Evolutionary conservation across 805 yeast species (phyloP).

Genomic region (Zygoascus tannicola): DNA sequence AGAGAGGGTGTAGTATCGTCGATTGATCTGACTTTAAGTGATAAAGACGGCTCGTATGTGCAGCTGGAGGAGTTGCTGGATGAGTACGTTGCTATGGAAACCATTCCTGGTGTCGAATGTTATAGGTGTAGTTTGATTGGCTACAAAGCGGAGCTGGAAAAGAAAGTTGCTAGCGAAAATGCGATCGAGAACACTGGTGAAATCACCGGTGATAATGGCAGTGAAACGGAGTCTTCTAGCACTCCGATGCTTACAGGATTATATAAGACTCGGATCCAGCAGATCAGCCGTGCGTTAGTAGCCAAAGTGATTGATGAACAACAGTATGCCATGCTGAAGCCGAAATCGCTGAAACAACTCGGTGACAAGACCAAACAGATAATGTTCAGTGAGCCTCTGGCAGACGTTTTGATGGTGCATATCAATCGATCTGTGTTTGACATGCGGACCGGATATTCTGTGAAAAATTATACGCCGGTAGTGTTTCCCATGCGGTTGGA

Average conservation of each 20-base stretch:
- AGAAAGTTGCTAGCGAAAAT: conserved; percentile 3
- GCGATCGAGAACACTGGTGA: not conserved
- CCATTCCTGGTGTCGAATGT: conserved; percentile 89
- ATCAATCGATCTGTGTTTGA: conserved; percentile 92
- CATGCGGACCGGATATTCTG: conserved; percentile 69
- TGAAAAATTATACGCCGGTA: conserved; percentile 79
- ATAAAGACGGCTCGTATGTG: conserved; percentile 7
- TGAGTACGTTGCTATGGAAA: conserved; percentile 49
- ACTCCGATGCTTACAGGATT: conserved; percentile 16
- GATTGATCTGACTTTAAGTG: conserved; percentile 25
- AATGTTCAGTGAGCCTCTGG: conserved; percentile 66
- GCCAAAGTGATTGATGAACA: conserved; percentile 67
- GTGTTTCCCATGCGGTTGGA: conserved; percentile 62
- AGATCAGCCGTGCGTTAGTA: conserved; percentile 43
- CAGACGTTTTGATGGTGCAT: conserved; percentile 59
- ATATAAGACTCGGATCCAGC: conserved; percentile 38
- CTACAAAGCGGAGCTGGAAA: conserved; percentile 24
- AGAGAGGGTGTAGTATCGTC: conserved; percentile 61
- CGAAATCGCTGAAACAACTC: conserved; percentile 63
- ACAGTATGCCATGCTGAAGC: conserved; percentile 61
- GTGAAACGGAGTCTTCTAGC: not conserved
- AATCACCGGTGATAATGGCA: conserved; percentile 2
- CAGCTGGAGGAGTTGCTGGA: conserved; percentile 21
- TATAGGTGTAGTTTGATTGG: conserved; percentile 71
- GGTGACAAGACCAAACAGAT: conserved; percentile 80